Percentiles rank a stretch among this genome's conserved stretches.
Evolutionary conservation across 352 stramenopile species (phyloP).

Genomic region (Phytophthora idaei): DNA sequence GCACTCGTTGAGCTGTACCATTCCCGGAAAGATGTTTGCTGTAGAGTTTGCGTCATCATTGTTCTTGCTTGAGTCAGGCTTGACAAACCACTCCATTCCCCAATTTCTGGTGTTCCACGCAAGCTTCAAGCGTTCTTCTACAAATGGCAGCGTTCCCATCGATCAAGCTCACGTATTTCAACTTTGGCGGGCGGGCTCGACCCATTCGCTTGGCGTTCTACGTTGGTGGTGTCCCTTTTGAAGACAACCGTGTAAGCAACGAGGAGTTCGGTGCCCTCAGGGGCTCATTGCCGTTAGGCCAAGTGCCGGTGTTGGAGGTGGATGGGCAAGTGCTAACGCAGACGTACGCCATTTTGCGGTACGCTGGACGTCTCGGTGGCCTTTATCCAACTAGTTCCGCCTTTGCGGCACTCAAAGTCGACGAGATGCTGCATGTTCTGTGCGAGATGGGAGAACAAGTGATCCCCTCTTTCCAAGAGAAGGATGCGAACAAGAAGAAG

Average conservation of each 20-base stretch:
- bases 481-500: constrained; percentile 47
- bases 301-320: constrained; percentile 59
- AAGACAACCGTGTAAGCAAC: constrained; percentile 50
- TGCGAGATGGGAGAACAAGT: constrained; percentile 43
- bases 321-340: constrained; percentile 62
- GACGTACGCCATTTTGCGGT: constrained; percentile 69
- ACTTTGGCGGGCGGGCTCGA: constrained; percentile 44
- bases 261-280: constrained; percentile 49
- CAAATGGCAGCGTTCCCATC: constrained; percentile 39
- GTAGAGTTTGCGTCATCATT: neutral
- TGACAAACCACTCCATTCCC: neutral
- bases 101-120: neutral
- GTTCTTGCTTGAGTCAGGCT: no score
- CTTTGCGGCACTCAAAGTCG: constrained; percentile 49
- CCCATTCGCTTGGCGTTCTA: constrained; percentile 53
- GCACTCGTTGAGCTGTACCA: neutral
- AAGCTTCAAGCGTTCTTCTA: neutral
- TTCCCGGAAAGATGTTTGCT: neutral
- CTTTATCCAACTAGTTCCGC: constrained; percentile 55
- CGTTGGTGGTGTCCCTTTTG: constrained; percentile 61
- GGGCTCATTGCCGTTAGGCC: constrained; percentile 45
- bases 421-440: constrained; percentile 55
- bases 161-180: constrained; percentile 73
- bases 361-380: constrained; percentile 58
- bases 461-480: constrained; percentile 31